Evolutionary conservation across 2,329 filamentous ascomycete species (phyloP).

Genomic region (Huntiella omanensis): DNA sequence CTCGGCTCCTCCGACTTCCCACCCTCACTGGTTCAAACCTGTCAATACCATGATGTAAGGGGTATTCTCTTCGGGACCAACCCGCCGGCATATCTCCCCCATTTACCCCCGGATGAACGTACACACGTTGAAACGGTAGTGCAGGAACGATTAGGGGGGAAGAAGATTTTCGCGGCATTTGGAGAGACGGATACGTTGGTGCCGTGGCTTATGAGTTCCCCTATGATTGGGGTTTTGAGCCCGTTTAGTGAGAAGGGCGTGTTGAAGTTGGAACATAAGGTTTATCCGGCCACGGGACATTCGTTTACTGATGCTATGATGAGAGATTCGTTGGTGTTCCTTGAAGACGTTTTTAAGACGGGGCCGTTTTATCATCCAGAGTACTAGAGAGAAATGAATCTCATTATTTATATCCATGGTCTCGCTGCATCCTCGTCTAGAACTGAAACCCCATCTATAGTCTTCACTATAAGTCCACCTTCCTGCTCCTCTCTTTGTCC

Average conservation of each 20-base stretch:
- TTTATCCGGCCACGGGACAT: conserved; percentile 53
- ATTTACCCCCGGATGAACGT: conserved; percentile 19
- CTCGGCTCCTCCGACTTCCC: conserved; percentile 67
- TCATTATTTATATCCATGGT: conserved; percentile 20
- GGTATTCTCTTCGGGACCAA: conserved; percentile 46
- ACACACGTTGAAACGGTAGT: conserved; percentile 21
- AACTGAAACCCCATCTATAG: conserved; percentile 21
- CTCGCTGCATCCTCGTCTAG: conserved; percentile 21
- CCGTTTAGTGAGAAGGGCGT: conserved; percentile 37
- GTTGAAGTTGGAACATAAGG: conserved; percentile 41
- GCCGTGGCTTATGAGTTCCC: conserved; percentile 40
- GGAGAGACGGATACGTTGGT: conserved; percentile 54
- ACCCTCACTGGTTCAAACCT: conserved; percentile 39
- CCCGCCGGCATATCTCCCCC: conserved; percentile 20
- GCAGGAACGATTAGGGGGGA: conserved; percentile 34
- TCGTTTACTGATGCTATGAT: conserved; percentile 51
- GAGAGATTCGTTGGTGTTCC: conserved; percentile 42
- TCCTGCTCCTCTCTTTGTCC: conserved; percentile 19
- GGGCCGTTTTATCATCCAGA: conserved; percentile 11
- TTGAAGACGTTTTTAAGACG: conserved; percentile 28
- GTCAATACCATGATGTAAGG: conserved; percentile 54
- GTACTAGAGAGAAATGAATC: no score
- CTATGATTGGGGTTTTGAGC: conserved; percentile 35
- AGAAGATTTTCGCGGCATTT: conserved; percentile 45
- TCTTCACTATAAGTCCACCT: conserved; percentile 20